Evolutionary conservation across 164 flowering plant genomes (phyloP).

Genomic region (Pachysandra terminalis): DNA sequence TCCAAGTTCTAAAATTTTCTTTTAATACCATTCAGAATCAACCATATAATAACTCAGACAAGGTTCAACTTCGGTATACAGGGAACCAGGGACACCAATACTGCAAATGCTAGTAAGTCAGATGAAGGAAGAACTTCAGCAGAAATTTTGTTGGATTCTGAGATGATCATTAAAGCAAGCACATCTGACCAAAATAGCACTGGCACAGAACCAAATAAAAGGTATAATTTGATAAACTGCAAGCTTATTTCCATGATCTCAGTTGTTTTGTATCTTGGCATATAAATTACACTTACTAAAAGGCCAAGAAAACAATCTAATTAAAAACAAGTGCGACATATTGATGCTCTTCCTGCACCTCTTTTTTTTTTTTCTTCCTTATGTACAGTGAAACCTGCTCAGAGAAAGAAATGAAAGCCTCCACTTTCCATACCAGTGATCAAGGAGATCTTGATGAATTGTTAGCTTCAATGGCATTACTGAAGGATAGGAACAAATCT

Average conservation of each 20-base stretch:
- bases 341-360: not conserved
- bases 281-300: not conserved
- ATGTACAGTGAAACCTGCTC: constrained; percentile 4
- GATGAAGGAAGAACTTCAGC: constrained; percentile 13
- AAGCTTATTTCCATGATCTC: not conserved
- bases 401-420: constrained; percentile 18
- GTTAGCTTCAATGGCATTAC: constrained; percentile 33
- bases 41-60: not conserved
- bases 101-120: constrained; percentile 11
- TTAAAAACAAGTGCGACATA: not conserved
- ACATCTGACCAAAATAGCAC: constrained; percentile 12
- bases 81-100: constrained; percentile 16
- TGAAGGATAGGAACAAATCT: constrained; percentile 52
- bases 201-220: no score
- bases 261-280: no score
- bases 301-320: not conserved
- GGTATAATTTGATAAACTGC: constrained; percentile 8
- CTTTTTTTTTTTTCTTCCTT: no score
- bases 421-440: constrained; percentile 11
- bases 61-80: constrained; percentile 19
- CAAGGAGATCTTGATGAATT: constrained; percentile 24
- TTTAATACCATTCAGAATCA: not conserved
- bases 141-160: constrained; percentile 6
- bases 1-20: not conserved
- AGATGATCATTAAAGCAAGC: not conserved